Evolutionary conservation across 2,329 filamentous ascomycete genomes (phyloP), one percentile per base, ranked within the genome.

Genomic region (Iodosphaeria phyllophila): DNA sequence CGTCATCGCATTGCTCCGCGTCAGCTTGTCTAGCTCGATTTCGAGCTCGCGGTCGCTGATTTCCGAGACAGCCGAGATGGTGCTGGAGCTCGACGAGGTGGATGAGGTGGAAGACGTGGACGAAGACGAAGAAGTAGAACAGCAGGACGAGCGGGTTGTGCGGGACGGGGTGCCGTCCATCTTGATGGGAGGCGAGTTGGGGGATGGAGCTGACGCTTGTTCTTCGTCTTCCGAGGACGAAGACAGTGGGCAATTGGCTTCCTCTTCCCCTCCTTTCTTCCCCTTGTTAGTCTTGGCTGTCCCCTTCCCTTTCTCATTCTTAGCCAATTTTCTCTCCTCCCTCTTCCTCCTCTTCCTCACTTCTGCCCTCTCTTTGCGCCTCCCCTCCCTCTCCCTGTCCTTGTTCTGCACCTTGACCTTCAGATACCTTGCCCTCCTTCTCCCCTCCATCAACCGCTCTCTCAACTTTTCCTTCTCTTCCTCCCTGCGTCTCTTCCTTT

Each of bases 401-500:
- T 50, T 55, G 8, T 48, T 41, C n/a, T 52, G 47, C 8, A 54
- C 42, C 40, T 60, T 59, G 23, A 49, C 47, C 25, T 47, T 36
- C 10, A 38, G 14, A 18, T 44, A 40, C 19, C 39, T 22, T 4
- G 16, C 9, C 17, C 51, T 28, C 2, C 28, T 28, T 11, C 37
- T 48, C 30, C 41, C 45, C 23, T 51, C 46, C 30, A 53, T 51
- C 11, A 52, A 40, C 23, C 48, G 38, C 13, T 44, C 43, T 27
- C 42, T 47, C 6, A 48, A 30, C 20, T 51, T 46, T 33, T 52
- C 53, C 28, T 50, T 49, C 36, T 58, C 51, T 13, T 53, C 48
- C 3, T 52, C 55, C 20, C 55, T 52, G 13, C 52, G 52, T 1
- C 52, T 54, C 23, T 49, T 48, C 40, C 56, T 59, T 33, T 64